A percentile compares a stretch with the other conserved stretches of the same genome.
These are phyloP conservation scores for Penicillium turbatum DNA, from an alignment of 495 filamentous ascomycete genomes.

Conservation along the genomic window DNA sequence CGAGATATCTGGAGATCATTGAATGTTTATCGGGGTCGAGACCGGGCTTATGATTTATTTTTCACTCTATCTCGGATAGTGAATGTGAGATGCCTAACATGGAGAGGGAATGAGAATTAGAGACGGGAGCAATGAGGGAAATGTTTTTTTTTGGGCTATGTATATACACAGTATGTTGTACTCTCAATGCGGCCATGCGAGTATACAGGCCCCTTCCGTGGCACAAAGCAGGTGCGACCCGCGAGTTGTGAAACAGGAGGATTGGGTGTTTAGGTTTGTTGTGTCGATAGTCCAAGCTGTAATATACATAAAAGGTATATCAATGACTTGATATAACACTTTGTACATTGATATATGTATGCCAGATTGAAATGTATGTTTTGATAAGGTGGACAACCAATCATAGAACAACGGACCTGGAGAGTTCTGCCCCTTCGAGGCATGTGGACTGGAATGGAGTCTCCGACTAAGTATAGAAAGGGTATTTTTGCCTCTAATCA, in stretches of 20 bases:
- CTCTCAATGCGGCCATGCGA: neutral
- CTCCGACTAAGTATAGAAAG: neutral
- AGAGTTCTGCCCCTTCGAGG: neutral
- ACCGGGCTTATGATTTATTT: neutral
- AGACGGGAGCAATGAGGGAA: neutral
- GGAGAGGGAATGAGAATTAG: neutral
- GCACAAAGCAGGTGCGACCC: constrained; percentile 5
- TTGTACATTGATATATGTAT: too few relatives aligned
- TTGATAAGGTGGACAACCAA: neutral
- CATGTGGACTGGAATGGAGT: neutral
- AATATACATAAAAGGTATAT: too few relatives aligned
- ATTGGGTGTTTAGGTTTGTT: neutral
- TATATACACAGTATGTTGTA: neutral
- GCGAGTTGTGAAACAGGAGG: neutral
- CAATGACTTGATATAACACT: too few relatives aligned
- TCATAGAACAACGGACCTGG: neutral
- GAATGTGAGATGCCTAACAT: neutral
- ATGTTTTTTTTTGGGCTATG: neutral
- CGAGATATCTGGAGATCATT: neutral
- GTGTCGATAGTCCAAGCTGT: neutral
- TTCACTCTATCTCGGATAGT: neutral
- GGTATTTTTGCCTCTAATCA: neutral
- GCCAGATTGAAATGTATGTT: too few relatives aligned
- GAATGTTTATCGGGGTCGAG: neutral
- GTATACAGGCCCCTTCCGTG: constrained; percentile 1